Conservation (phyloP, 345 rosid species). For the Bruguiera gymnorhiza region DNA sequence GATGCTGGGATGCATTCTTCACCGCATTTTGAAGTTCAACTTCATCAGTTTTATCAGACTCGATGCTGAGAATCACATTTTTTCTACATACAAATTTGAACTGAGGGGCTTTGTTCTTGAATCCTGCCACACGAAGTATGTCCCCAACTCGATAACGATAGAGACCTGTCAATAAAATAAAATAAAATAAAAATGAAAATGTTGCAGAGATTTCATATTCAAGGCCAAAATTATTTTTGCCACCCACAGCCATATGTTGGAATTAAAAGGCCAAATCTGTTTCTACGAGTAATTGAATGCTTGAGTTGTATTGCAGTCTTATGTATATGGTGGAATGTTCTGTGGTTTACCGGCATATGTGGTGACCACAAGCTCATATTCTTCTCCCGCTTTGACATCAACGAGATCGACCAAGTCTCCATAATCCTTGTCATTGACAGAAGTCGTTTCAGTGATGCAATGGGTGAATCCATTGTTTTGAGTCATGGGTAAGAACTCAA, state of each 20-base stretch:
- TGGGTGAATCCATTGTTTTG: neutral
- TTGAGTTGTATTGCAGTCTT: too few relatives aligned
- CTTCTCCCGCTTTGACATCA: conserved; percentile 10
- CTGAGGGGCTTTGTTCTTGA: conserved; percentile 29
- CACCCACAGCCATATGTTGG: too few relatives aligned
- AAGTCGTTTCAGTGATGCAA: conserved; percentile 5
- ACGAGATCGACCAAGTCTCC: conserved; percentile 14
- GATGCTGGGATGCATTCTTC: conserved; percentile 11
- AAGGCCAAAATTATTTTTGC: neutral
- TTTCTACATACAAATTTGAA: conserved; percentile 16
- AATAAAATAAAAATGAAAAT: neutral
- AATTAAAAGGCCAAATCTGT: neutral
- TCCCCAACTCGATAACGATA: conserved; percentile 27
- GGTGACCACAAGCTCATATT: conserved; percentile 21
- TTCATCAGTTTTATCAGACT: conserved; percentile 16
- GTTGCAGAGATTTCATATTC: neutral
- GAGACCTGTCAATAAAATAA: conserved; percentile 10
- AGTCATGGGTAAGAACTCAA: conserved; percentile 24
- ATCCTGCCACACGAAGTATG: conserved; percentile 14
- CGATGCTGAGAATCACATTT: conserved; percentile 15
- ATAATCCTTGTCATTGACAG: conserved; percentile 2
- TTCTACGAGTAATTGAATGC: too few relatives aligned
- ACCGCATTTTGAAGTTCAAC: conserved; percentile 19
- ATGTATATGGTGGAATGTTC: neutral
- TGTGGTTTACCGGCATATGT: conserved; percentile 22